Evolutionary conservation across 805 yeast genomes (phyloP).

Genomic region (Metschnikowia continentalis): DNA sequence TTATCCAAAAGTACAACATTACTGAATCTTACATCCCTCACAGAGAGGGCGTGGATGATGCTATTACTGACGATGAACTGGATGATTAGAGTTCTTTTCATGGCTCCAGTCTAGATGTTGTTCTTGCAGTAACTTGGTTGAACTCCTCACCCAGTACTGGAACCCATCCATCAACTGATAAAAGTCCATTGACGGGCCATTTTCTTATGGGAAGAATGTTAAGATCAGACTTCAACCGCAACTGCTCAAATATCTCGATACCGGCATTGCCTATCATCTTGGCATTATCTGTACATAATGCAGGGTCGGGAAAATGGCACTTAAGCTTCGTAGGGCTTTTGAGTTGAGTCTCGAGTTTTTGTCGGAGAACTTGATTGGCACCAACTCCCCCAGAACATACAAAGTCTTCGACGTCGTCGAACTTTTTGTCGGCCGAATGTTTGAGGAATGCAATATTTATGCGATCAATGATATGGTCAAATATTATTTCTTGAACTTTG

Average conservation of each 20-base stretch:
- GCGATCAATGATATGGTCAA: conserved; percentile 68
- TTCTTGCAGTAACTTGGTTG: not conserved
- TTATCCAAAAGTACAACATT: conserved; percentile 54
- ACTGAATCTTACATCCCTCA: conserved; percentile 50
- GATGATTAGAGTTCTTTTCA: not conserved
- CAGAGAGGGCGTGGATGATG: conserved; percentile 23
- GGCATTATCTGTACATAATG: conserved; percentile 89
- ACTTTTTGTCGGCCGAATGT: conserved; percentile 26
- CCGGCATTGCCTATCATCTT: conserved; percentile 99
- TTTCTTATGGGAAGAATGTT: conserved; percentile 63
- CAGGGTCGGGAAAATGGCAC: conserved; percentile 64
- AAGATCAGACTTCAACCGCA: conserved; percentile 45
- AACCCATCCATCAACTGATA: conserved; percentile 50
- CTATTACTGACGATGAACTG: conserved; percentile 4
- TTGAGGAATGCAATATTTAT: conserved; percentile 47
- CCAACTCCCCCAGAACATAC: conserved; percentile 96
- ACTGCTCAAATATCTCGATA: conserved; percentile 69
- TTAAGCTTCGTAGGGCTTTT: conserved; percentile 15
- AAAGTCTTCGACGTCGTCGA: conserved; percentile 46
- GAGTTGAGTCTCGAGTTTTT: conserved; percentile 41
- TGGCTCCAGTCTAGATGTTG: not conserved
- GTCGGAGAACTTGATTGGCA: conserved; percentile 58
- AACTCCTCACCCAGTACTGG: conserved; percentile 11
- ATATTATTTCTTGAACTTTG: conserved; percentile 60
- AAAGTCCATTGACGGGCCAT: conserved; percentile 71